These are phyloP conservation scores for Lentinula sp. DNA, from an alignment of 768 basidiomycete species.

Conservation along the genomic window DNA sequence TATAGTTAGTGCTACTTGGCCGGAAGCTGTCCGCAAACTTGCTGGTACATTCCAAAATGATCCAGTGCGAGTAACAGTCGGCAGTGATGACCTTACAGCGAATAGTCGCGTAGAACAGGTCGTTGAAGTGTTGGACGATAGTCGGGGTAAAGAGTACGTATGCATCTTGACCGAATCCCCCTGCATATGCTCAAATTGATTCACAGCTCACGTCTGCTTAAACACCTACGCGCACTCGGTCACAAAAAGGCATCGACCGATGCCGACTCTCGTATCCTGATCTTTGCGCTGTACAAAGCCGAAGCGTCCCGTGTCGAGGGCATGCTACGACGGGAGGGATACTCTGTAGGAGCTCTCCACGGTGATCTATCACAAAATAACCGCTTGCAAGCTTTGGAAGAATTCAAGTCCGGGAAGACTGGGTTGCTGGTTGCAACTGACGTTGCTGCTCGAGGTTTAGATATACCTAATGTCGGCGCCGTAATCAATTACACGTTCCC, in stretches of 20 bases:
- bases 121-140: slow-evolving; percentile 88
- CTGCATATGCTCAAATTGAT: neutral
- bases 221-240: slow-evolving; percentile 45
- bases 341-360: slow-evolving; percentile 77
- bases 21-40: slow-evolving; percentile 84
- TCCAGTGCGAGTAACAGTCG: slow-evolving; percentile 89
- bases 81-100: slow-evolving; percentile 90
- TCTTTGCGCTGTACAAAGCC: slow-evolving; percentile 97
- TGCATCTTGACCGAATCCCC: neutral
- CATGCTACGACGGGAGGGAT: slow-evolving; percentile 67
- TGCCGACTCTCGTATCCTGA: slow-evolving; percentile 64
- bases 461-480: slow-evolving; percentile 91
- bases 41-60: slow-evolving; percentile 82
- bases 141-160: slow-evolving; percentile 80
- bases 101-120: slow-evolving; percentile 91
- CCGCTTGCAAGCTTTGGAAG: slow-evolving; percentile 79
- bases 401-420: slow-evolving; percentile 68
- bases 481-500: slow-evolving; percentile 99
- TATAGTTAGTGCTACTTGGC: slow-evolving; percentile 97
- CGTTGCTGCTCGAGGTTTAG: slow-evolving; percentile 93
- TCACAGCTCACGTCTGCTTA: slow-evolving; percentile 52
- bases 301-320: slow-evolving; percentile 89
- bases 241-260: slow-evolving; percentile 52
- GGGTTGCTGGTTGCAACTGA: slow-evolving; percentile 92
- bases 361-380: slow-evolving; percentile 87